Evolutionary conservation across 2,329 filamentous ascomycete species (phyloP).

Genomic region (Blastomyces gilchristii): DNA sequence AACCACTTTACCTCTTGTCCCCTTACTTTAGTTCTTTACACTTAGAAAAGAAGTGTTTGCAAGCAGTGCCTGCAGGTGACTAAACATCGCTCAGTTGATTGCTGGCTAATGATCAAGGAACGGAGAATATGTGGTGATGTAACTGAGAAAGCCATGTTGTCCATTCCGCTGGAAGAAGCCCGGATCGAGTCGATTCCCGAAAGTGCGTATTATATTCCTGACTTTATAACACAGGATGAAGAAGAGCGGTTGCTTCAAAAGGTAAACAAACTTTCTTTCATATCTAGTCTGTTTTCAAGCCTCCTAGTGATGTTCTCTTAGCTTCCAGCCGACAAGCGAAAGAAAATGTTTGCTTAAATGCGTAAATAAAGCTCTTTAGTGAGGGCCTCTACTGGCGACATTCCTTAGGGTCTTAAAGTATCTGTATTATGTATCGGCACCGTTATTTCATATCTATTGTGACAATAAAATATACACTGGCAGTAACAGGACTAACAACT

Average conservation of each 20-base stretch:
- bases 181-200: conserved; percentile 26
- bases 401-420: background rate
- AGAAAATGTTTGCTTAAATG: too few species aligned
- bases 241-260: conserved; percentile 61
- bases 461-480: background rate
- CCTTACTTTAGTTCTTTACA: background rate
- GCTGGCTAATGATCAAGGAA: background rate
- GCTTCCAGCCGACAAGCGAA: background rate
- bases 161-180: conserved; percentile 20
- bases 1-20: background rate
- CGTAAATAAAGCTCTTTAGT: background rate
- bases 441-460: background rate
- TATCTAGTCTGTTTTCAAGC: background rate
- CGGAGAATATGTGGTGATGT: background rate
- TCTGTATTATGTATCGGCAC: background rate
- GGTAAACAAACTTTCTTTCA: conserved; percentile 37
- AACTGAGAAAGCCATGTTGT: background rate
- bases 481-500: background rate
- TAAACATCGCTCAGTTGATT: too few species aligned
- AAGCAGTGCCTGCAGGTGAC: background rate
- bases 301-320: too few species aligned
- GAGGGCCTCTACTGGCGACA: background rate
- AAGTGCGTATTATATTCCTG: conserved; percentile 68
- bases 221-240: conserved; percentile 71
- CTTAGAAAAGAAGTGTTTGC: too few species aligned